A percentile compares a stretch with the other conserved stretches of the same genome.
Conservation (phyloP, 164 flowering plant genomes). For the Vitis cinerea region DNA sequence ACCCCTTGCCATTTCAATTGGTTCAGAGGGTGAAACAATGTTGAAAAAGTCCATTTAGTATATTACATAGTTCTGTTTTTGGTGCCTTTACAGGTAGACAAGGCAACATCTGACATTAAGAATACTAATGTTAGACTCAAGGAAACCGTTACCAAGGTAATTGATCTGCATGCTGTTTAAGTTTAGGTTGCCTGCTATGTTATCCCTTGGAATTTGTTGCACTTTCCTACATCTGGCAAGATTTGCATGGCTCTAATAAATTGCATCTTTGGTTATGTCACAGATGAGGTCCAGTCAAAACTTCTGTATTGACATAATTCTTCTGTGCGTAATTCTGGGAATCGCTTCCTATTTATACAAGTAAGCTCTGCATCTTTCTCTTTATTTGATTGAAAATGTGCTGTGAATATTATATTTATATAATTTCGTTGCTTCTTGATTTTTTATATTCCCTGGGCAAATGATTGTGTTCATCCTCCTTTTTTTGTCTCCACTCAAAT, state of each 20-base stretch:
- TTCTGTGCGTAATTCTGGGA: constrained; percentile 42
- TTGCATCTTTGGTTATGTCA: background rate
- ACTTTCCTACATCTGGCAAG: background rate
- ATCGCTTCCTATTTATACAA: constrained; percentile 46
- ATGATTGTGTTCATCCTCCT: background rate
- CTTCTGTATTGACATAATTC: constrained; percentile 49
- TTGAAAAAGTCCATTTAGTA: background rate
- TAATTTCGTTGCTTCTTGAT: background rate
- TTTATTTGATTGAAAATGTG: background rate
- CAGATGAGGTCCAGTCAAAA: constrained; percentile 48
- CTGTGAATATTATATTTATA: background rate
- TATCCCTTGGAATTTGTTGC: background rate
- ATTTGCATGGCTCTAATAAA: background rate
- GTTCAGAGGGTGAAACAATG: background rate
- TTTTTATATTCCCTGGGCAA: background rate
- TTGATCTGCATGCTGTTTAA: background rate
- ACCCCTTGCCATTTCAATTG: background rate
- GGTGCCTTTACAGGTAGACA: constrained; percentile 36
- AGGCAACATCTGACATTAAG: constrained; percentile 33
- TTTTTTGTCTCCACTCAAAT: background rate
- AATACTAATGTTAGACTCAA: constrained; percentile 49
- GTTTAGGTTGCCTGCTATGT: background rate
- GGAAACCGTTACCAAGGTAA: constrained; percentile 39
- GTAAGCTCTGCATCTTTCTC: constrained; percentile 21
- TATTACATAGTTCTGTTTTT: background rate